Percentiles rank a stretch among this genome's conserved stretches.
Conservation (phyloP, 1,139 yeast species). For the Taphrina flavorubra region DNA sequence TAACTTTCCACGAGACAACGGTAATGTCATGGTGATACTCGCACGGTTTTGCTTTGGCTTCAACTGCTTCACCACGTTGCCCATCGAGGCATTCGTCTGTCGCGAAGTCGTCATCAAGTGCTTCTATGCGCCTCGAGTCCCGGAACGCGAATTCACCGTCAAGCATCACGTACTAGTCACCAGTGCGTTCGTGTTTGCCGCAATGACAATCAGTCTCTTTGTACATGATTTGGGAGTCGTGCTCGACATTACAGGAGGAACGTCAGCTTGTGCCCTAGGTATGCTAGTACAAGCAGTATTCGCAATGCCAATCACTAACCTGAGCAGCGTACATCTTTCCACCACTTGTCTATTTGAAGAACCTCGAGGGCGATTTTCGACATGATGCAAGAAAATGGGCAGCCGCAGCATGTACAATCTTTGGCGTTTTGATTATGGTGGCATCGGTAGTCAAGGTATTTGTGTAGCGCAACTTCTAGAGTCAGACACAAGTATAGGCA, state of each 20-base stretch:
- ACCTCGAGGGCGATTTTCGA: conserved; percentile 58
- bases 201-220: conserved; percentile 76
- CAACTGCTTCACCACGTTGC: conserved; percentile 73
- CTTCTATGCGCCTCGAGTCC: conserved; percentile 52
- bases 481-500: background rate
- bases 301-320: background rate
- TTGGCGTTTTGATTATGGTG: conserved; percentile 79
- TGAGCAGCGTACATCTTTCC: conserved; percentile 78
- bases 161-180: conserved; percentile 68
- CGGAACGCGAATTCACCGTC: conserved; percentile 38
- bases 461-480: background rate
- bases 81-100: conserved; percentile 86
- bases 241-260: conserved; percentile 86
- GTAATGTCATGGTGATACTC: conserved; percentile 53
- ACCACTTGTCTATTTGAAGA: conserved; percentile 76
- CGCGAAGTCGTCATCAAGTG: conserved; percentile 81
- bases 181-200: conserved; percentile 65
- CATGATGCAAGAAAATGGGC: conserved; percentile 59
- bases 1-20: conserved; percentile 75
- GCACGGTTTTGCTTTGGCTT: conserved; percentile 92
- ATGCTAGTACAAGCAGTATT: background rate
- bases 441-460: conserved; percentile 61
- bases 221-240: conserved; percentile 91
- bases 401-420: conserved; percentile 64
- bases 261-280: conserved; percentile 82